phyloP scores from a whole-genome alignment of 73 alveolate genomes.

The Stentor coeruleus region DNA sequence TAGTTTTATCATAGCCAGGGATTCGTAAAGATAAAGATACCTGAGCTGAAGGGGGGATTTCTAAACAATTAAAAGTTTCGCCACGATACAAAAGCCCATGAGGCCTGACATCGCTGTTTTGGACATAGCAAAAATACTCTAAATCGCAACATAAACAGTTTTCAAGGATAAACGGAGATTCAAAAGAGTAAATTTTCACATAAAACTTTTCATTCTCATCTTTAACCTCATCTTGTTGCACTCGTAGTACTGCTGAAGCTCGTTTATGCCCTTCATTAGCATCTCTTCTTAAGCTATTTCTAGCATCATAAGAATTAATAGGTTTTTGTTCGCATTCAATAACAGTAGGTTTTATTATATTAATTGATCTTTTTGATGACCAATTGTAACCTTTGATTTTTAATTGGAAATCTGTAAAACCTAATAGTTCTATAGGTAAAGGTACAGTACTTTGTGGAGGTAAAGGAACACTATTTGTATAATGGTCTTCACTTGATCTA shows the following conservation, averaged over 20 bases:
- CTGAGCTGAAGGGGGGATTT: not conserved
- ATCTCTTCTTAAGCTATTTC: not conserved
- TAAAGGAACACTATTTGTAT: not conserved
- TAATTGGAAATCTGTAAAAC: not conserved
- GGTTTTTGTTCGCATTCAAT: not conserved
- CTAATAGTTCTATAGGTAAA: not conserved
- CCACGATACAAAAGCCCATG: not conserved
- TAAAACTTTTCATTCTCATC: slow-evolving; percentile 18
- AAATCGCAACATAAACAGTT: not conserved
- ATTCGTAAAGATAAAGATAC: not conserved
- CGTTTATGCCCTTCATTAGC: not conserved
- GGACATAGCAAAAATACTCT: not conserved
- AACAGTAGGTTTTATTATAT: not conserved
- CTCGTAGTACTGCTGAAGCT: not conserved
- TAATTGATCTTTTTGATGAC: not conserved
- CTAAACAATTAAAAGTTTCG: not conserved
- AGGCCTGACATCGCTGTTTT: not conserved
- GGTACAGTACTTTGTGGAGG: not conserved
- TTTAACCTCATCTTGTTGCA: not conserved
- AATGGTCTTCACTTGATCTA: not conserved
- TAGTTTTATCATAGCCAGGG: slow-evolving; percentile 2
- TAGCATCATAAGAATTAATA: not conserved
- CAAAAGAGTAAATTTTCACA: not conserved
- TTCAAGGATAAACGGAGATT: not conserved
- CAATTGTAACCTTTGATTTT: not conserved